Base-by-base conservation (phyloP, 371 early-diverging fungal species). In the Apophysomyces trapeziformis region DNA sequence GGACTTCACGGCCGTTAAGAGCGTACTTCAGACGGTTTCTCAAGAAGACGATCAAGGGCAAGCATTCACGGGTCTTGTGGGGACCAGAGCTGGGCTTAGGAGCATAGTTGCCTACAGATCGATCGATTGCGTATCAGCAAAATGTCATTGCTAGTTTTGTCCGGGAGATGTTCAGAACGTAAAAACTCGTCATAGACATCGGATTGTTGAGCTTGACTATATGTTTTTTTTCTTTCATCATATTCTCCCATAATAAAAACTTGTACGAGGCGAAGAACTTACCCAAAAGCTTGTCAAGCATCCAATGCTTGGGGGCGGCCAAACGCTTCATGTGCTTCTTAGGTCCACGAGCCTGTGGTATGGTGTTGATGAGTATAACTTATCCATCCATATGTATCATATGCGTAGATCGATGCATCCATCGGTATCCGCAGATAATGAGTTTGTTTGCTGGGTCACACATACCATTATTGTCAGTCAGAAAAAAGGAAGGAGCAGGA, bases 261-360 rank as follows among this genome's bases (percentile, higher is more conserved):
- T 32, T 13, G 21, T 54, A 56, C 37, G 9, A 45, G 8, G 39
- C n/a, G 21, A 1, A 56, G 36, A 18, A 61, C 68, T 56, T 77
- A 79, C 82, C 82, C 76, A 82, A 79, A 77, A 97, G 90, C 87
- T 99, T 99, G 93, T 99, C 99, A 77, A 99, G 92, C 96, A 99
- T 98, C 99, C 99, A 99, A 90, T 98, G 97, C 90, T 94, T 96
- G 87, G 99, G 99, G 69, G 99, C 99, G 66, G 89, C 91, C 77
- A 99, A 92, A 87, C 99, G 95, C 96, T 99, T 99, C 91, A 99
- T 90, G 90, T 99, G 99, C 90, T 99, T 99, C 88, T 95, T 96
- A 74, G 98, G 99, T 85, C 99, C 99, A 83, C 99, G 94, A 86
- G 92, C 93, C 98, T 94, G 85, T 44, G 61, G 61, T 59, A 38